Conservation (phyloP, 2,329 filamentous ascomycete species). For the Fusarium buharicum region DNA sequence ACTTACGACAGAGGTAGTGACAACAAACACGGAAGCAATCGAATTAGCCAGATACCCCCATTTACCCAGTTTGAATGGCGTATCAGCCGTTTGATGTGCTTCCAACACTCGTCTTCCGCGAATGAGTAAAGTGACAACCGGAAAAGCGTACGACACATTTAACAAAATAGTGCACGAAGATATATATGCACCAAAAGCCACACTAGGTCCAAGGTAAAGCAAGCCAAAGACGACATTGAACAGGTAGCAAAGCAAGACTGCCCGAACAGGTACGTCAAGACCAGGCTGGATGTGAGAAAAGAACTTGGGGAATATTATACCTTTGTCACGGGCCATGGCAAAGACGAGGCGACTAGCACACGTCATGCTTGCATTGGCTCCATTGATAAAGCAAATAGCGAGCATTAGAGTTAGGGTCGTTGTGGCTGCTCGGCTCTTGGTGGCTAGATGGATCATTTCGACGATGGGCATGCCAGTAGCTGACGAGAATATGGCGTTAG, state of each 20-base stretch:
- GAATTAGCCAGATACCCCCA: slow-evolving; percentile 15
- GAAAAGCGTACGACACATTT: slow-evolving; percentile 25
- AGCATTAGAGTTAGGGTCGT: slow-evolving; percentile 55
- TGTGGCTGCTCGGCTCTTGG: slow-evolving; percentile 52
- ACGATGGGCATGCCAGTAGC: slow-evolving; percentile 57
- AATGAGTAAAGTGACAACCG: slow-evolving; percentile 11
- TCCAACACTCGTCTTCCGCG: slow-evolving; percentile 6
- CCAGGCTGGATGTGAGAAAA: slow-evolving; percentile 18
- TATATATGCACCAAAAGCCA: slow-evolving; percentile 25
- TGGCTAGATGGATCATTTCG: slow-evolving; percentile 57
- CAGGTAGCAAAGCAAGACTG: slow-evolving; percentile 9
- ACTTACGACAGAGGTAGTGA: slow-evolving; percentile 20
- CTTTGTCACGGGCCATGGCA: slow-evolving; percentile 40
- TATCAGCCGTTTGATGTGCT: slow-evolving; percentile 6
- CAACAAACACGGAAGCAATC: slow-evolving; percentile 17
- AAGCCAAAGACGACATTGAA: slow-evolving; percentile 27
- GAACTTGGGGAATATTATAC: slow-evolving; percentile 8
- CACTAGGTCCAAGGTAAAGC: slow-evolving; percentile 18
- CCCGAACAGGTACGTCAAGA: slow-evolving; percentile 11
- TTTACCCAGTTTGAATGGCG: slow-evolving; percentile 16
- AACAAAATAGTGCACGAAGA: slow-evolving; percentile 27
- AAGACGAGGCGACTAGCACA: slow-evolving; percentile 55
- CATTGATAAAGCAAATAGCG: slow-evolving; percentile 57
- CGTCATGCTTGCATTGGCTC: slow-evolving; percentile 56
- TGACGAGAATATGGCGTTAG: slow-evolving; percentile 48